Base-by-base conservation (phyloP, 352 stramenopile genomes). In the Pythium pyrilobum region DNA sequence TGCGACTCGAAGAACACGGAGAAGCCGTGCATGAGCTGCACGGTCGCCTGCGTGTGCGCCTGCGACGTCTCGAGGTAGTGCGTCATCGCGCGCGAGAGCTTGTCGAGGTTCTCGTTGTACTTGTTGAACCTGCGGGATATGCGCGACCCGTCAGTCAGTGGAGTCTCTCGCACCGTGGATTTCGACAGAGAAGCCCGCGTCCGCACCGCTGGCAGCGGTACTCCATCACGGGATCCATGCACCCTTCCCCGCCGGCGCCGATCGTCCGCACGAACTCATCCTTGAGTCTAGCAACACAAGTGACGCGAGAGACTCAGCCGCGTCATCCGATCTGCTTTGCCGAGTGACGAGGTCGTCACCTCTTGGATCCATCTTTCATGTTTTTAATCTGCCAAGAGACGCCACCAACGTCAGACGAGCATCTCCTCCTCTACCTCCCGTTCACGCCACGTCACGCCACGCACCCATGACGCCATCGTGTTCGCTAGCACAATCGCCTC, bases 301-400 rank as follows among this genome's bases (percentile, higher is more conserved):
- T 15, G 24, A 23, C 6, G 18, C 20, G 16, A 32, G 20, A 44
- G 29, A 44, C 43, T 29, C 6, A 16, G 6, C 12, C 12, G 20
- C n/a, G 4, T 43, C 24, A 10, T 43, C 18, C 16, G 12, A 20
- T n/a, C 13, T 21, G 28, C 23, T 52, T 24, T 18, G 2, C 8
- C 4, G 5, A 31, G 12, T 5, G 18, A 25, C 24, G 36, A 12
- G 8, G 21, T 28, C 23, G n/a, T 10, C 27, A 86, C 79, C 79
- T 64, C 36, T 80, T 74, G 16, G 77, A 88, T 11, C 77, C 77
- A 66, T 88, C 77, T 59, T 90, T 90, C 65, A 90, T 78, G 53
- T 85, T 85, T 67, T 83, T 64, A n/a, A 69, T 69, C 61, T 64
- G 38, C 2, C 21, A 20, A 16, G 23, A 29, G 0, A 46, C 18